Percentiles rank a stretch among this genome's conserved stretches.
These are phyloP conservation scores for Saccharomyces jurei DNA, from an alignment of 805 yeast genomes.

Conservation along the genomic window DNA sequence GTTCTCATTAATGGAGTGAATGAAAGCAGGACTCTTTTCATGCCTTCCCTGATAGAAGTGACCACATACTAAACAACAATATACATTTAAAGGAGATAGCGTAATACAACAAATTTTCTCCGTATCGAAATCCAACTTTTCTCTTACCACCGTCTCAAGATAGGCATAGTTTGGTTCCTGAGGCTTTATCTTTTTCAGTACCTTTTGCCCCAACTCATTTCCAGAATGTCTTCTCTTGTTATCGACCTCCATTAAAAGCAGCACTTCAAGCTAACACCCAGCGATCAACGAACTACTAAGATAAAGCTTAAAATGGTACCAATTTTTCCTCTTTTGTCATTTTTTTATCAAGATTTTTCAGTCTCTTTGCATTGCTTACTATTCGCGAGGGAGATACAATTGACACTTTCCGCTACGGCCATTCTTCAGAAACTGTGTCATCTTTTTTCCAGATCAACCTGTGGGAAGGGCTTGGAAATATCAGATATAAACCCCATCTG, in stretches of 20 bases:
- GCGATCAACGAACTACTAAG: not conserved
- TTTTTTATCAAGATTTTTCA: not conserved
- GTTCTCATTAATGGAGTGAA: slow-evolving; percentile 53
- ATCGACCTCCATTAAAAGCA: not conserved
- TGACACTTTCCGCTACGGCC: not conserved
- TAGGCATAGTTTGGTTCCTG: slow-evolving; percentile 12
- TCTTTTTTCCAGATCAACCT: not conserved
- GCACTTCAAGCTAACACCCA: not conserved
- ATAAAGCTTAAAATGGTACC: not conserved
- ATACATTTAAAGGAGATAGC: slow-evolving; percentile 51
- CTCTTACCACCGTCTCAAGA: slow-evolving; percentile 28
- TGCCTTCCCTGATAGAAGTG: slow-evolving; percentile 64
- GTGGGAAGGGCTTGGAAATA: not conserved
- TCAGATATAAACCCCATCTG: not conserved
- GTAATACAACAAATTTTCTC: slow-evolving; percentile 61
- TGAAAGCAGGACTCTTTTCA: slow-evolving; percentile 54
- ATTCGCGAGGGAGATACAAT: not conserved
- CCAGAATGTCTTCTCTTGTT: not conserved
- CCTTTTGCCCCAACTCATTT: not conserved
- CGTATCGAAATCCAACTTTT: slow-evolving; percentile 53
- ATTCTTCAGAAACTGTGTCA: not conserved
- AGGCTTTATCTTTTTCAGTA: slow-evolving; percentile 1
- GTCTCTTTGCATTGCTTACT: not conserved
- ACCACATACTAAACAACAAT: slow-evolving; percentile 70
- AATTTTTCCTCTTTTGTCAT: not conserved